phyloP scores from a whole-genome alignment of 768 basidiomycete genomes.

The Hydnomerulius pinastri region DNA sequence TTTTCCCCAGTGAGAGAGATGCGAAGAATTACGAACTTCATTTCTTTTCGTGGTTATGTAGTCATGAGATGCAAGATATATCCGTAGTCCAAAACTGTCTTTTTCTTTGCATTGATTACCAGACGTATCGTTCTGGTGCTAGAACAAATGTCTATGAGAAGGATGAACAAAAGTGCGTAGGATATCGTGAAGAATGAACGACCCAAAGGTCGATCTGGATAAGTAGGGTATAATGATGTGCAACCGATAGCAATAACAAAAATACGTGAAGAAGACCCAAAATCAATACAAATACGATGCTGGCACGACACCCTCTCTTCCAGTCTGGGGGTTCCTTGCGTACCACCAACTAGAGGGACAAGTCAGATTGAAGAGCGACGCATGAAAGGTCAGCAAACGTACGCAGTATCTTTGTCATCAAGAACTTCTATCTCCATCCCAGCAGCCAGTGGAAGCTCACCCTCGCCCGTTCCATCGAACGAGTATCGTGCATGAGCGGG shows the following conservation, averaged over 20 bases:
- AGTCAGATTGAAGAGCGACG: constrained; percentile 7
- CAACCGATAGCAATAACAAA: constrained; percentile 33
- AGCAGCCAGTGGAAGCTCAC: constrained; percentile 68
- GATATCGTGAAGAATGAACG: constrained; percentile 36
- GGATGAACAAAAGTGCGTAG: constrained; percentile 19
- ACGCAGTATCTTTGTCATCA: constrained; percentile 82
- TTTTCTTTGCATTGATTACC: constrained; percentile 15
- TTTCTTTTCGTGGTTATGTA: too few species aligned
- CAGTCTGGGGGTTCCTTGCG: constrained; percentile 75
- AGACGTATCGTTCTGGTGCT: constrained; percentile 6
- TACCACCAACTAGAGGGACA: constrained; percentile 85
- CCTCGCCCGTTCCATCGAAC: constrained; percentile 77
- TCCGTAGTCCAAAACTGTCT: constrained; percentile 12
- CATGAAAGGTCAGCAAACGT: constrained; percentile 30
- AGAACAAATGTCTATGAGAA: constrained; percentile 9
- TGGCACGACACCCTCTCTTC: constrained; percentile 88
- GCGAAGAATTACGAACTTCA: too few species aligned
- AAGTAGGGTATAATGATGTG: constrained; percentile 39
- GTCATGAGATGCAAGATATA: neutral
- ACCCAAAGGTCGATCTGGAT: constrained; percentile 39
- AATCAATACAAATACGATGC: constrained; percentile 86
- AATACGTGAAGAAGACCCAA: constrained; percentile 24
- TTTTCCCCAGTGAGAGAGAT: constrained; percentile 21
- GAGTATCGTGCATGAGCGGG: constrained; percentile 82
- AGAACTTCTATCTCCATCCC: constrained; percentile 76